phyloP scores from a whole-genome alignment of 768 basidiomycete species.

The Myochromella boudieri region DNA sequence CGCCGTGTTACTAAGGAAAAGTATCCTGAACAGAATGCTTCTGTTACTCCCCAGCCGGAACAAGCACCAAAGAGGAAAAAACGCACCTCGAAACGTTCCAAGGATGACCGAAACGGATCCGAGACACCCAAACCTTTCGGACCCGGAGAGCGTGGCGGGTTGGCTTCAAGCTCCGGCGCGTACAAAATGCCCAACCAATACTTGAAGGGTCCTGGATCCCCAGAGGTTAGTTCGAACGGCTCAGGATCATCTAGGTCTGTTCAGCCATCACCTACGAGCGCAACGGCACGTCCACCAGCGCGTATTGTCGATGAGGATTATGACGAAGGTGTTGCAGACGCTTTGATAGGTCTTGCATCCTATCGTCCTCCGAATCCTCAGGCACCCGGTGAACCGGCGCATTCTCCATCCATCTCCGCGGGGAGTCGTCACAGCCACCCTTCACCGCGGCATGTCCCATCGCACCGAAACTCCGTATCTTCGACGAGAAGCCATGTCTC shows the following conservation, averaged over 20 bases:
- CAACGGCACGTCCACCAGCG: conserved; percentile 56
- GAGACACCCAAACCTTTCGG: conserved; percentile 44
- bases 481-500: conserved; percentile 65
- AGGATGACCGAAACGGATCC: conserved; percentile 45
- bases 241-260: conserved; percentile 65
- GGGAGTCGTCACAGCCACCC: conserved; percentile 54
- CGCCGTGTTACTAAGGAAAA: conserved; percentile 50
- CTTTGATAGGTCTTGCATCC: conserved; percentile 69
- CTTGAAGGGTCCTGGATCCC: conserved; percentile 46
- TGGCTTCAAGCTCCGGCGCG: conserved; percentile 21
- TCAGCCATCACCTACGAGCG: conserved; percentile 71
- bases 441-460: conserved; percentile 45
- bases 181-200: conserved; percentile 31
- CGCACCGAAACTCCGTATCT: conserved; percentile 68
- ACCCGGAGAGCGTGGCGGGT: conserved; percentile 27
- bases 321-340: conserved; percentile 84
- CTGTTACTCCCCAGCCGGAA: conserved; percentile 27
- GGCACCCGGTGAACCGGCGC: conserved; percentile 35
- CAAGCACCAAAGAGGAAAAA: conserved; percentile 50
- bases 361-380: conserved; percentile 35
- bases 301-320: conserved; percentile 89
- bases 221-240: conserved; percentile 67
- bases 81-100: conserved; percentile 37
- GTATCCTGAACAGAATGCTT: conserved; percentile 30
- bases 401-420: conserved; percentile 60